Evolutionary conservation across 2,329 filamentous ascomycete species (phyloP), one percentile per base, ranked within the genome.

Genomic region (Neurospora crassa): DNA sequence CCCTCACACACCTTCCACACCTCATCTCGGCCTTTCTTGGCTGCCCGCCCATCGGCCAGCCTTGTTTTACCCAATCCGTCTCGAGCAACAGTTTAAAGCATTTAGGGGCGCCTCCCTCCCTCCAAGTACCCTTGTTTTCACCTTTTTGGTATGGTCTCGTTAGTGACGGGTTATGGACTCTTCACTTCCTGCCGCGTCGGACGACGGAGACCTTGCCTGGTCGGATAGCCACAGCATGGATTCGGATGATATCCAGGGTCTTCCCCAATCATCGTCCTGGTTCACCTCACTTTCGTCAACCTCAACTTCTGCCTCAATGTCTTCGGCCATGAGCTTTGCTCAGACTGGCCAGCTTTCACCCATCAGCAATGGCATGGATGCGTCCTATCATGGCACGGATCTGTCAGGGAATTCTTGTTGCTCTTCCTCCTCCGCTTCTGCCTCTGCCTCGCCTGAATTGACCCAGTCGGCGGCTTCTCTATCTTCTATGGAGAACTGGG

Each of bases 341-440:
- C 82, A 82, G 43, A 81, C 81, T 14, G 83, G 84, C 63, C 86
- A 86, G 74, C 78, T 87, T 71, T 88, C 86, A 45, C 86, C 86
- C 53, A 81, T 85, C 75, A 88, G 86, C 78, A 83, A 83, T 71
- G 83, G 81, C 73, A 81, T 85, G 77, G 84, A 86, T 59, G 78
- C 82, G 43, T 71, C 76, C 14, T 72, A 72, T 7, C 71, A 74
- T 34, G 67, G 67, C 16, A 71, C 72, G 67, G 74, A 75, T 63
- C 20, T 29, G 7, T 53, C 47, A 53, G 47, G 47, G 3, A 53
- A 63, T 37, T 63, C 24, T 11, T 63, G 53, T 11, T 73, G 70
- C 71, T 76, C 76, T 45, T 71, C 70, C 67, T 76, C 73, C 45
- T 72, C 76, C 70, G 76, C 75, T 71, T 80, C 75, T 67, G 76